Percentiles rank a stretch among this genome's conserved stretches.
Evolutionary conservation across 371 early-diverging fungal species (phyloP).

Genomic region (Zychaea mexicana): DNA sequence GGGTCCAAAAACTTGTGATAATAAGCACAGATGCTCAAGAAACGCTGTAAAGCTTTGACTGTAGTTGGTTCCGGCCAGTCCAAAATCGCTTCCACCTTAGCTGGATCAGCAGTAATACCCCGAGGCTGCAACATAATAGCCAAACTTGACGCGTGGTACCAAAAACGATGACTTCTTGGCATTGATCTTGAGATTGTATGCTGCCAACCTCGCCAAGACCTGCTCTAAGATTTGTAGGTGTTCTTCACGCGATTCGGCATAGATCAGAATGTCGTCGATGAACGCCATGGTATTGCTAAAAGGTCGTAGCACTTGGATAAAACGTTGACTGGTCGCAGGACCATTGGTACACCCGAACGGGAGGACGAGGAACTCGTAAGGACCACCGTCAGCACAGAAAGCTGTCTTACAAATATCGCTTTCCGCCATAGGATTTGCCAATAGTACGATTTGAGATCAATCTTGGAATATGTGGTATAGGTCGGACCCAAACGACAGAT

Average conservation of each 20-base stretch:
- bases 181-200: conserved; percentile 30
- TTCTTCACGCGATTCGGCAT: conserved; percentile 29
- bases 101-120: conserved; percentile 29
- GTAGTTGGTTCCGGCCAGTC: conserved; percentile 33
- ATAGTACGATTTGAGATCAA: conserved; percentile 48
- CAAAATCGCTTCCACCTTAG: conserved; percentile 25
- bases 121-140: conserved; percentile 32
- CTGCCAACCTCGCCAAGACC: conserved; percentile 30
- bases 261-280: conserved; percentile 59
- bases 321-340: conserved; percentile 38
- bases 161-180: conserved; percentile 52
- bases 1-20: conserved; percentile 28
- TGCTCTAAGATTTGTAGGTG: conserved; percentile 32
- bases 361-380: conserved; percentile 43
- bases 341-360: conserved; percentile 53
- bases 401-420: conserved; percentile 27
- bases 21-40: conserved; percentile 26
- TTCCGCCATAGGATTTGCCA: conserved; percentile 34
- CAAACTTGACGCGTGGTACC: conserved; percentile 31
- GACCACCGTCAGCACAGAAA: conserved; percentile 26
- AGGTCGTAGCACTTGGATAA: conserved; percentile 36
- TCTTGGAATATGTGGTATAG: conserved; percentile 46
- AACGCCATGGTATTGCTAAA: conserved; percentile 15
- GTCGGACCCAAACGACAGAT: conserved; percentile 16
- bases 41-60: conserved; percentile 20